A percentile compares a stretch with the other conserved stretches of the same genome.
phyloP scores from a whole-genome alignment of 176 grass and related monocot genomes.

The Saccharum spontaneum region DNA sequence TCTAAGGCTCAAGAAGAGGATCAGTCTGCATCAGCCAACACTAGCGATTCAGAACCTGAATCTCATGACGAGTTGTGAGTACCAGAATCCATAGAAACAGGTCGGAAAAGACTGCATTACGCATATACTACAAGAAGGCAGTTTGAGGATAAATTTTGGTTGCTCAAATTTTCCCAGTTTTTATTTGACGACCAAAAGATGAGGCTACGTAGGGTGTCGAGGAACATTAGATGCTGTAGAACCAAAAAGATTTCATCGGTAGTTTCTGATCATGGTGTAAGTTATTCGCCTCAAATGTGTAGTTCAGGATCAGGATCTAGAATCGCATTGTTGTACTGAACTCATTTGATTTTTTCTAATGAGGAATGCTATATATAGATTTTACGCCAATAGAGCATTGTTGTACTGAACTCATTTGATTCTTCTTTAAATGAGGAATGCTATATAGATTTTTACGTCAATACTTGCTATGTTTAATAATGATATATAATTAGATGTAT shows the following conservation, averaged over 20 bases:
- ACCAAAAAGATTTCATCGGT: neutral
- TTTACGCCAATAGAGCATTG: slow-evolving; percentile 15
- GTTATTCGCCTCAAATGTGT: slow-evolving; percentile 10
- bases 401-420: slow-evolving; percentile 33
- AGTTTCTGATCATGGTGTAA: slow-evolving; percentile 26
- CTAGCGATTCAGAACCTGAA: slow-evolving; percentile 55
- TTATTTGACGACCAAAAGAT: slow-evolving; percentile 25
- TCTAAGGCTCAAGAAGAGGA: slow-evolving; percentile 40
- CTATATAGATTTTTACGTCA: slow-evolving; percentile 5
- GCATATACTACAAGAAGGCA: slow-evolving; percentile 22
- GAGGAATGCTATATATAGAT: slow-evolving; percentile 3
- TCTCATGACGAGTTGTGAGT: slow-evolving; percentile 87
- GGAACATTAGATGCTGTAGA: slow-evolving; percentile 21
- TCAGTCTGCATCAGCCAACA: slow-evolving; percentile 31
- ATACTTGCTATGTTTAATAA: neutral
- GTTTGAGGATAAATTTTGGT: slow-evolving; percentile 10
- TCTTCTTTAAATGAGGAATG: neutral
- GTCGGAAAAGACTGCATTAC: neutral
- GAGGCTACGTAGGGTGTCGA: slow-evolving; percentile 32
- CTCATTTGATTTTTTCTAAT: slow-evolving; percentile 24
- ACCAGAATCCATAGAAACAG: neutral
- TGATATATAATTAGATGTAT: neutral
- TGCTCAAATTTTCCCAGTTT: slow-evolving; percentile 39
- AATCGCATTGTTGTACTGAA: slow-evolving; percentile 18
- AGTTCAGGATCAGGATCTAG: slow-evolving; percentile 20